phyloP scores from a whole-genome alignment of 768 basidiomycete genomes.

The Lepiota venenata region DNA sequence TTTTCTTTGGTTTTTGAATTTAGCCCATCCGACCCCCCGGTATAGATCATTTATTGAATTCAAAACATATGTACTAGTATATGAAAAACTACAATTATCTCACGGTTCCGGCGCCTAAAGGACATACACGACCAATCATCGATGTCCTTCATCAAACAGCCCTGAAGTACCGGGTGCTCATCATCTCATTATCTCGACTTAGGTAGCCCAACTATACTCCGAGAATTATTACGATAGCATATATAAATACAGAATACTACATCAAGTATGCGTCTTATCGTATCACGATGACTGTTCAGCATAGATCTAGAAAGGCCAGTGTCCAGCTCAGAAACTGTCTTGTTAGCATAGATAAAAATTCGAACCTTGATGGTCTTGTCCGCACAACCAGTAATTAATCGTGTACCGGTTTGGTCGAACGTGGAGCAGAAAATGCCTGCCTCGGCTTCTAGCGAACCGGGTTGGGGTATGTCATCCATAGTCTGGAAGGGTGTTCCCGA shows the following conservation, averaged over 20 bases:
- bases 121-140: too few relatives aligned
- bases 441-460: conserved; percentile 97
- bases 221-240: too few relatives aligned
- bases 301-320: neutral
- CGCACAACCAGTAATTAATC: conserved; percentile 93
- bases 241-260: neutral
- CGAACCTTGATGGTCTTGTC: conserved; percentile 98
- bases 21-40: too few relatives aligned
- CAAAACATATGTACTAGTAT: too few relatives aligned
- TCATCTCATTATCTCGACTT: too few relatives aligned
- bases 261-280: neutral
- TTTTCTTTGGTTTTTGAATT: too few relatives aligned
- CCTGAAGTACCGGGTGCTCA: too few relatives aligned
- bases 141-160: too few relatives aligned
- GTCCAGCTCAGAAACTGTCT: neutral
- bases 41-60: too few relatives aligned
- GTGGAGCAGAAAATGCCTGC: conserved; percentile 96
- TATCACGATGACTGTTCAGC: conserved; percentile 8
- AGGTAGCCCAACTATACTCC: too few relatives aligned
- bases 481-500: conserved; percentile 96
- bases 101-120: too few relatives aligned
- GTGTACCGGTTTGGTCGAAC: conserved; percentile 93
- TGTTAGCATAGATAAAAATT: neutral
- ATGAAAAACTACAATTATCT: too few relatives aligned
- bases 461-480: conserved; percentile 90